These are phyloP conservation scores for Phlyctochytrium planicorne DNA, from an alignment of 192 early-diverging fungal species.

Conservation along the genomic window DNA sequence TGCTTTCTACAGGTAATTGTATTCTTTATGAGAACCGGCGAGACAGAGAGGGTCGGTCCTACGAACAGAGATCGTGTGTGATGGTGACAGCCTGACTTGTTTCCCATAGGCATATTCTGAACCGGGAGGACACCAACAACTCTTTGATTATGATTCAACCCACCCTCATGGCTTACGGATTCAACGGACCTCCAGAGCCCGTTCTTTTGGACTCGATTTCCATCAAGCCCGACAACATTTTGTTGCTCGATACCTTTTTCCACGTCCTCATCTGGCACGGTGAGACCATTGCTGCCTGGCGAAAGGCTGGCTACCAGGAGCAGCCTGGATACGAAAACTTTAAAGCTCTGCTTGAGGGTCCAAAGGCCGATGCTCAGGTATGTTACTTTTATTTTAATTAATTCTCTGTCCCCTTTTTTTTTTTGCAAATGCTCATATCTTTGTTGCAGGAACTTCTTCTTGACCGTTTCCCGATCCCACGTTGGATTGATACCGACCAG, in stretches of 20 bases:
- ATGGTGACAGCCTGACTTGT: neutral
- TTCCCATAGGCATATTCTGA: constrained; percentile 81
- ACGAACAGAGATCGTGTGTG: constrained; percentile 5
- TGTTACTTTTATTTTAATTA: constrained; percentile 7
- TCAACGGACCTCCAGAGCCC: constrained; percentile 83
- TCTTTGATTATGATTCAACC: constrained; percentile 99
- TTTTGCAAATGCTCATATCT: no score
- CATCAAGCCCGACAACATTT: constrained; percentile 88
- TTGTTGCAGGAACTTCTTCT: constrained; percentile 74
- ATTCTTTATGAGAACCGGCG: no score
- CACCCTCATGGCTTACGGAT: constrained; percentile 87
- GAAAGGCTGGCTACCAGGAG: constrained; percentile 94
- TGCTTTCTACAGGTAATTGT: constrained; percentile 73
- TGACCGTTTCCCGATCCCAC: constrained; percentile 96
- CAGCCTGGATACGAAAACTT: constrained; percentile 94
- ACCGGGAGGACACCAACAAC: constrained; percentile 94
- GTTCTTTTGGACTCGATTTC: constrained; percentile 98
- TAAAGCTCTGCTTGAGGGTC: constrained; percentile 87
- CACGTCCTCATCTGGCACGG: constrained; percentile 99
- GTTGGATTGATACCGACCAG: constrained; percentile 97
- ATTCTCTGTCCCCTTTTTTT: constrained; percentile 7
- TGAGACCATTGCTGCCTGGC: constrained; percentile 94
- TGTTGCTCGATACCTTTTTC: constrained; percentile 98
- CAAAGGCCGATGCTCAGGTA: constrained; percentile 79
- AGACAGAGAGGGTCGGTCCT: no score